phyloP scores from a whole-genome alignment of 139 green algal genomes.

The Chlorella sorokiniana region DNA sequence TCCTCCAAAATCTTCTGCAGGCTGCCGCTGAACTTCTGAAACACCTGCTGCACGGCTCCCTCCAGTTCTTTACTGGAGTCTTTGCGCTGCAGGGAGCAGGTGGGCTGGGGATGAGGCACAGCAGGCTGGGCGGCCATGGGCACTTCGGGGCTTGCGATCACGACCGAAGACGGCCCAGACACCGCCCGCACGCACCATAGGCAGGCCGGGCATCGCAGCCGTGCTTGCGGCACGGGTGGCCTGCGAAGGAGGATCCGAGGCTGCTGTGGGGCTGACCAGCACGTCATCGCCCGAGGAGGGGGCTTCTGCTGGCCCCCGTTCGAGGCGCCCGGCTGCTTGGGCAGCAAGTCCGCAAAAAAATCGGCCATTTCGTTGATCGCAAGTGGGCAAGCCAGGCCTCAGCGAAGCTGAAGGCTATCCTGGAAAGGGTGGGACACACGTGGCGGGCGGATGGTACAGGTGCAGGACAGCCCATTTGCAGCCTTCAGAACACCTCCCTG shows the following conservation, averaged over 20 bases:
- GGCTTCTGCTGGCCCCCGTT: neutral
- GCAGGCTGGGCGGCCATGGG: neutral
- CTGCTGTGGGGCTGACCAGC: conserved; percentile 4
- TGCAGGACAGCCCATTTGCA: too few relatives aligned
- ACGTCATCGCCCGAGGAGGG: conserved; percentile 9
- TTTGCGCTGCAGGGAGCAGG: conserved; percentile 19
- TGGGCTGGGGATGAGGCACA: neutral
- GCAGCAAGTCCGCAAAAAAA: conserved; percentile 26
- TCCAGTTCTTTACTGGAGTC: conserved; percentile 25
- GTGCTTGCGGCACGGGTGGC: neutral
- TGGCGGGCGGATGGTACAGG: too few relatives aligned
- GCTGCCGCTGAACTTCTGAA: conserved; percentile 41
- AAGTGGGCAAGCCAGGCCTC: too few relatives aligned
- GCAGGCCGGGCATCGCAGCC: conserved; percentile 12
- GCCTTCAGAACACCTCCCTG: too few relatives aligned
- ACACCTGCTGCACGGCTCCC: conserved; percentile 13
- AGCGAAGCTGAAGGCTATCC: too few relatives aligned
- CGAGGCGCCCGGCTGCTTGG: neutral
- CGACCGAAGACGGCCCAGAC: neutral
- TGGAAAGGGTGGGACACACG: too few relatives aligned
- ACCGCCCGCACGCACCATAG: conserved; percentile 16
- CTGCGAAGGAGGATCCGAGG: neutral
- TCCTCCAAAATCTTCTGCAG: conserved; percentile 51
- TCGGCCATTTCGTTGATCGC: neutral
- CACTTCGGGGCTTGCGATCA: neutral